Base-by-base conservation (phyloP, 805 yeast species). In the Brettanomyces sp. region DNA sequence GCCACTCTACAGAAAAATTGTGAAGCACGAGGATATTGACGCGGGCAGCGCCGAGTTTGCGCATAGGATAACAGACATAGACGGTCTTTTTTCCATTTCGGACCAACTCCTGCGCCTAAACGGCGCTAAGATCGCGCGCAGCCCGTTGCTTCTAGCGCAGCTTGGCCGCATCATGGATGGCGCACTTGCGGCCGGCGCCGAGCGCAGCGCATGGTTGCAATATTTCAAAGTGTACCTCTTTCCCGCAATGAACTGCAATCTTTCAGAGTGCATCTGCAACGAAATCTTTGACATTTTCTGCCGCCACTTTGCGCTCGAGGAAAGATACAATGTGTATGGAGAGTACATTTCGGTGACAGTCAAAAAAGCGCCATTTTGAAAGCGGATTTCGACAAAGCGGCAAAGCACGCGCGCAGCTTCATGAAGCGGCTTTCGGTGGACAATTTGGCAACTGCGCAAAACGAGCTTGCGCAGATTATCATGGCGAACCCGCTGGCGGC, bases 351-450 rank as follows among this genome's bases (percentile, higher is more conserved):
- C 72, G 34, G 78, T 74, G 3, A 60, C 77, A 3, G 69, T 81
- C 3, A 83, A 83, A 54, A 72, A 47, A 68, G 73, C 46, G 68
- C 78, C 0, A 68, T 68, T 18, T 69, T 85, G 5, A 82, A 79
- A 50, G 64, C 80, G 25, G 79, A 82, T 4, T 76, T 76, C 46
- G 75, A 76, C 13, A 76, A 70, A 47, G 83, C 95, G 0, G 93
- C 83, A 57, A 87, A 85, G 58, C 77, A 82, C 36, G 85, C 95
- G 0, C 87, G 82, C 56, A 82, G 80, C 57, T 72, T 82, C 3
- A 65, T 91, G 52, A 90, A 91, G 58, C 71, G 96, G 47, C 69
- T 91, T 24, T 86, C 95, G 21, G 82, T 82, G 41, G 90, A 86
- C 50, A 89, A 86, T 49, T 81, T 85, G 1, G 69, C 73, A 24